Evolutionary conservation across 192 early-diverging fungal species (phyloP).

Genomic region (Allomyces arbusculus): DNA sequence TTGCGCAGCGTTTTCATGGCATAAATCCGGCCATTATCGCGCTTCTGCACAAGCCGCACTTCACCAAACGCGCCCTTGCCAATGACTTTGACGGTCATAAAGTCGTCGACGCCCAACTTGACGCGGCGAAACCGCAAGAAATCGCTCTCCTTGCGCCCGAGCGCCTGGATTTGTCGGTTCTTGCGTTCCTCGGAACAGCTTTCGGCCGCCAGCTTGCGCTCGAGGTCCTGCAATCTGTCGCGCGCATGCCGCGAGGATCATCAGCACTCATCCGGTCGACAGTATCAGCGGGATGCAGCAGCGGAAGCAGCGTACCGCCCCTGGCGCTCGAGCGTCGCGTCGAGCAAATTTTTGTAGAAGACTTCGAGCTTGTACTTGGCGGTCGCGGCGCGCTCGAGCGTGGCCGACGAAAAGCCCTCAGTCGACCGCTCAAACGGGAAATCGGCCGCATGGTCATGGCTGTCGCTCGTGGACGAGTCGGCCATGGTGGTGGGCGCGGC

Average conservation of each 20-base stretch:
- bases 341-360: conserved; percentile 74
- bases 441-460: no score
- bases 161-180: conserved; percentile 50
- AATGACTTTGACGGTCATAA: conserved; percentile 90
- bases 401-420: conserved; percentile 51
- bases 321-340: conserved; percentile 64
- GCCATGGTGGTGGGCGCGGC: no score
- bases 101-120: conserved; percentile 74
- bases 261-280: not conserved
- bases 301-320: conserved; percentile 10
- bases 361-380: conserved; percentile 82
- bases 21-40: conserved; percentile 92
- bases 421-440: conserved; percentile 40
- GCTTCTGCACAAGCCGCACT: conserved; percentile 87
- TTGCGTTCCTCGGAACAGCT: conserved; percentile 73
- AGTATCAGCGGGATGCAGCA: not conserved
- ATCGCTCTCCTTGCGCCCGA: conserved; percentile 78
- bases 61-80: conserved; percentile 98
- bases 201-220: conserved; percentile 50
- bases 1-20: conserved; percentile 96
- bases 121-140: conserved; percentile 82
- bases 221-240: conserved; percentile 34
- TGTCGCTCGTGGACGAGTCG: no score
- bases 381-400: conserved; percentile 66
- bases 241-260: not conserved